Evolutionary conservation across 768 basidiomycete species (phyloP).

Genomic region (Panaeolus papilionaceus): DNA sequence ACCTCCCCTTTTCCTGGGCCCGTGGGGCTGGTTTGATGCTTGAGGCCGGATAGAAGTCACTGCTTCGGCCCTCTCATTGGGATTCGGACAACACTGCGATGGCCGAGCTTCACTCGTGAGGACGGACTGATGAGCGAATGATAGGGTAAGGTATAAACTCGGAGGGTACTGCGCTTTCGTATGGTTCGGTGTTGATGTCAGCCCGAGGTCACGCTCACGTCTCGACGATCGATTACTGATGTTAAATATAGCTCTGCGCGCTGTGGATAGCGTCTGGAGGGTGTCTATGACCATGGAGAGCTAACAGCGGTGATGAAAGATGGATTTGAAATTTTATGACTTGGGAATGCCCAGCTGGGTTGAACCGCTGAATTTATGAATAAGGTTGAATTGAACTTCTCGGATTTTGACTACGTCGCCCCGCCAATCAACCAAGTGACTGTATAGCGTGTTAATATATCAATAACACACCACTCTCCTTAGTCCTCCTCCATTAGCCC

Average conservation of each 20-base stretch:
- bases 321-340: neutral
- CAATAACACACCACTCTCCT: neutral
- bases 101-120: neutral
- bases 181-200: slow-evolving; percentile 2
- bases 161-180: neutral
- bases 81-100: neutral
- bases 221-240: neutral
- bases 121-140: neutral
- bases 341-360: neutral
- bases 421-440: neutral
- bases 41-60: neutral
- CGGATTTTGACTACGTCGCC: neutral
- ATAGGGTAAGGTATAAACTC: neutral
- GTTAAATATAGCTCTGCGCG: neutral
- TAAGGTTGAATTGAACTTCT: neutral
- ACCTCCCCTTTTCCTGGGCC: neutral
- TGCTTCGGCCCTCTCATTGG: neutral
- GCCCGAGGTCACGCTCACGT: neutral
- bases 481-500: neutral
- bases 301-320: slow-evolving; percentile 1
- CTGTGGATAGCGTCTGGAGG: neutral
- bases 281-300: neutral
- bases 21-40: neutral
- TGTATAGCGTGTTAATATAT: neutral
- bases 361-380: neutral